Percentiles rank a stretch among this genome's conserved stretches.
These are phyloP conservation scores for Coleophoma eucalyptorum DNA, from an alignment of 2,329 filamentous ascomycete species.

Conservation along the genomic window DNA sequence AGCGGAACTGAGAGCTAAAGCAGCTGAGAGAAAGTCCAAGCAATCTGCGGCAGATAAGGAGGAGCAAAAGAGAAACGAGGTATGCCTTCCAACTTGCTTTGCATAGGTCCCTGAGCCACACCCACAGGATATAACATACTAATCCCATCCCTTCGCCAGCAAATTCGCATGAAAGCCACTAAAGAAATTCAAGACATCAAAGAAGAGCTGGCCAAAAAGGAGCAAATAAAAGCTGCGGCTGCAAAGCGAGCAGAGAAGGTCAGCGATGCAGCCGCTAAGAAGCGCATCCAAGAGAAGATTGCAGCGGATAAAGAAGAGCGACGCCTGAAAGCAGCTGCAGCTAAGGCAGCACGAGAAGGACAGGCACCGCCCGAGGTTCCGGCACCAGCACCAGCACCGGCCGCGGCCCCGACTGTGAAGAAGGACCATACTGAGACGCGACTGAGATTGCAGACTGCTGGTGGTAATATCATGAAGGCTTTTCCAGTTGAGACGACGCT, in stretches of 20 bases:
- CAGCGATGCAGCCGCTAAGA: slow-evolving; percentile 81
- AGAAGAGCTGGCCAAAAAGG: slow-evolving; percentile 82
- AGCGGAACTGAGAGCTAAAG: slow-evolving; percentile 66
- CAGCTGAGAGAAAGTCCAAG: slow-evolving; percentile 67
- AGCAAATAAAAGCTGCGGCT: slow-evolving; percentile 87
- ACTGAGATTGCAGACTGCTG: slow-evolving; percentile 72
- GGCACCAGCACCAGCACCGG: slow-evolving; percentile 16
- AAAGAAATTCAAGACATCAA: slow-evolving; percentile 86
- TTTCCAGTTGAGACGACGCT: slow-evolving; percentile 86
- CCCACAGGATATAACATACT: slow-evolving; percentile 6
- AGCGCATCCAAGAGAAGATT: slow-evolving; percentile 87
- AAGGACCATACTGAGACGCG: slow-evolving; percentile 78
- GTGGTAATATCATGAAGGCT: slow-evolving; percentile 80
- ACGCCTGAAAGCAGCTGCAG: slow-evolving; percentile 76
- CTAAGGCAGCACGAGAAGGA: slow-evolving; percentile 86
- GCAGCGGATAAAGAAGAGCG: slow-evolving; percentile 92
- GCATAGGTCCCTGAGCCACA: not conserved
- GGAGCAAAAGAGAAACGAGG: slow-evolving; percentile 82
- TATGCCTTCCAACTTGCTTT: slow-evolving; percentile 27
- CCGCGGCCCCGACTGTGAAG: slow-evolving; percentile 33
- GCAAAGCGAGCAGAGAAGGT: slow-evolving; percentile 85
- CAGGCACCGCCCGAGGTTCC: slow-evolving; percentile 39
- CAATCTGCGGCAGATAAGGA: slow-evolving; percentile 72
- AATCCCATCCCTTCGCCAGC: slow-evolving; percentile 30
- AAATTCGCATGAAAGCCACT: slow-evolving; percentile 80